Evolutionary conservation across 1,139 yeast genomes (phyloP), one percentile per base, ranked within the genome.

Genomic region (Debaryomycetaceae sp.): DNA sequence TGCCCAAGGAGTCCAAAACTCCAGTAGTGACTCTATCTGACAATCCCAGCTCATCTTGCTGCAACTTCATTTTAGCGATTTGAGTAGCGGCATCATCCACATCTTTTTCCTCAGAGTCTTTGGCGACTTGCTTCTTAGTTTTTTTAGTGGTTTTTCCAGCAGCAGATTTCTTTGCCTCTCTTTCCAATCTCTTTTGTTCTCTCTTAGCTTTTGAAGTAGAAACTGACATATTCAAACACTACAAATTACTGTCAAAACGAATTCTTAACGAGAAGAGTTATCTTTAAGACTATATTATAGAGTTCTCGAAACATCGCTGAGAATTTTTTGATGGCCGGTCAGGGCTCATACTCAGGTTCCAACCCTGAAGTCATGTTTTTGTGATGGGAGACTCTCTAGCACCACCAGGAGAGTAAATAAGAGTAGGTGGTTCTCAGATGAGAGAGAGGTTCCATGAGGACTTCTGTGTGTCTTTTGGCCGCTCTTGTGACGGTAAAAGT

Each of bases 11-110:
- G 47, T 85, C 92, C 63, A 92, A 75, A 41, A 94, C 98, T 75
- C 98, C 99, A 34, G 98, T 92, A 53, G 94, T 87, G 50, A 92
- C 98, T 75, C 98, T 87, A 67, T 92, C 99, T 34, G 96, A 87
- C 44, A 92, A 63, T 54, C 98, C 98, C 57, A 89, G 83, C 60
- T 87, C 84, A 65, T 92, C 98, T 60, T 87, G 84, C 70, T 92
- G 98, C 59, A 91, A 72, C 67, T 91, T 91, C 69, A 92, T 76
- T 67, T 87, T 84, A 48, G 83, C 87, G 60, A 92, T 81, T 63
- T 82, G 87, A 48, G 83, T 79, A 37, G 88, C 84, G 33, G 85
- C 80, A 44, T 75, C 78, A 36, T 80, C 89, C 40, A 70, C 81
- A 22, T 65, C 79, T 55, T 69, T 75, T 50, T 77, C 81, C 63